Evolutionary conservation across 306 rosid species (phyloP).

Genomic region (Urtica urens): DNA sequence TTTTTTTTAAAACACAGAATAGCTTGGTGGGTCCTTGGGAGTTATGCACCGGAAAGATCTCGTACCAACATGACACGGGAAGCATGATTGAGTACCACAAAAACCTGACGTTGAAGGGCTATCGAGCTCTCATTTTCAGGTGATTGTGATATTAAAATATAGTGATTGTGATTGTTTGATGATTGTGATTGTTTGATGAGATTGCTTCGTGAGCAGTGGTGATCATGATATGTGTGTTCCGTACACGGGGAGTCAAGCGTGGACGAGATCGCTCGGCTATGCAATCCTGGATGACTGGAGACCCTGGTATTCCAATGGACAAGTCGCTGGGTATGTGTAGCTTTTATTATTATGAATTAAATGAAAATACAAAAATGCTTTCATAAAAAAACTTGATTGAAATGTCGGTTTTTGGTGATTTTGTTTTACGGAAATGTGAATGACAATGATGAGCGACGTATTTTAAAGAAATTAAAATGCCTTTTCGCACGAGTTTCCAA

Average conservation of each 20-base stretch:
- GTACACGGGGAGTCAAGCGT: slow-evolving; percentile 68
- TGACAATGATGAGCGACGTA: too few relatives aligned
- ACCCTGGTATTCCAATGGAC: slow-evolving; percentile 64
- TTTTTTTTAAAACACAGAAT: slow-evolving; percentile 24
- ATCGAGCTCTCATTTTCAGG: slow-evolving; percentile 86
- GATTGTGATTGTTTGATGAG: not conserved
- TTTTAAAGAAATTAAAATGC: too few relatives aligned
- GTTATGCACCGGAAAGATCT: slow-evolving; percentile 38
- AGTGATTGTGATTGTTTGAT: too few relatives aligned
- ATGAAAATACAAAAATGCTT: not conserved
- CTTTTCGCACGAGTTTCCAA: too few relatives aligned
- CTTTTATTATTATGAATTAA: not conserved
- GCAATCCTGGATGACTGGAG: slow-evolving; percentile 75
- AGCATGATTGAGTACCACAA: slow-evolving; percentile 83
- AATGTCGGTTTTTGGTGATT: not conserved
- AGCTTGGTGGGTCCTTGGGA: slow-evolving; percentile 49
- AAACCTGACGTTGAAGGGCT: slow-evolving; percentile 71
- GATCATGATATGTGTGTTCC: slow-evolving; percentile 98
- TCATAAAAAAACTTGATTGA: not conserved
- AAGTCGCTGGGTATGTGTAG: slow-evolving; percentile 74
- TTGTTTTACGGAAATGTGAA: not conserved
- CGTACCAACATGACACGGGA: slow-evolving; percentile 51
- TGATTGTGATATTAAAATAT: too few relatives aligned
- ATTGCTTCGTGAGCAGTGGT: slow-evolving; percentile 38
- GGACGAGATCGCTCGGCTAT: slow-evolving; percentile 81